Base-by-base conservation (phyloP, 73 alveolate genomes). In the Breviolum minutum region DNA sequence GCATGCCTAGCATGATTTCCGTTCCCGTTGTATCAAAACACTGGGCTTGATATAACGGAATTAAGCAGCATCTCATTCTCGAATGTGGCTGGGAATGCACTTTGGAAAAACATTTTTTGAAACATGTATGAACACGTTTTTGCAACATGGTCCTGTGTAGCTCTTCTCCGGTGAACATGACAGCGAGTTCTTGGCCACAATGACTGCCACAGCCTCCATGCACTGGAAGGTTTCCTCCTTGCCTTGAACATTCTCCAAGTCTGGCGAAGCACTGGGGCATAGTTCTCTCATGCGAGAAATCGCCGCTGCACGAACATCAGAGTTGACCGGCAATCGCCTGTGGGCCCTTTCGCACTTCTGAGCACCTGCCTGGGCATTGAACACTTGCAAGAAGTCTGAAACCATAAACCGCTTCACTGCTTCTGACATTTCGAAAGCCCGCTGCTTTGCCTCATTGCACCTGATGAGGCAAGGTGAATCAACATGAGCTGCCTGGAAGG, bases 301-400 rank as follows among this genome's bases (percentile, higher is more conserved):
- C 83, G 22, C 83, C 22, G 27, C 60, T 26, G n/a, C 30, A 24
- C 48, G 48, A 73, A 73, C 27, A 6, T 73, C 83, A 26, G 60
- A 26, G n/a, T 26, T 48, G 83, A 48, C 83, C 12, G 83, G 54
- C 60, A 73, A 19, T 10, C 83, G 60, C 16, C 83, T 30, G 27
- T 73, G 83, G 19, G 83, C 83, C 83, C 83, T 30, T 30, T 73
- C 83, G 14, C 83, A 73, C 83, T 73, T 73, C 30, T 73, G 83
- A 19, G 83, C 83, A 26, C 60, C 60, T 13, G 60, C 60, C 48
- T 73, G 83, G 12, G 83, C 22, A 19, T 30, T 20, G 30, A 73
- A 73, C 83, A 73, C 83, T 24, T 19, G 8, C 60, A 73, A 26
- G 48, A 73, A 73, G 83, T 73, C 83, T 6, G 83, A 5, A 48